Conservation (phyloP, 768 basidiomycete genomes). For the Kwoniella dejecticola region DNA sequence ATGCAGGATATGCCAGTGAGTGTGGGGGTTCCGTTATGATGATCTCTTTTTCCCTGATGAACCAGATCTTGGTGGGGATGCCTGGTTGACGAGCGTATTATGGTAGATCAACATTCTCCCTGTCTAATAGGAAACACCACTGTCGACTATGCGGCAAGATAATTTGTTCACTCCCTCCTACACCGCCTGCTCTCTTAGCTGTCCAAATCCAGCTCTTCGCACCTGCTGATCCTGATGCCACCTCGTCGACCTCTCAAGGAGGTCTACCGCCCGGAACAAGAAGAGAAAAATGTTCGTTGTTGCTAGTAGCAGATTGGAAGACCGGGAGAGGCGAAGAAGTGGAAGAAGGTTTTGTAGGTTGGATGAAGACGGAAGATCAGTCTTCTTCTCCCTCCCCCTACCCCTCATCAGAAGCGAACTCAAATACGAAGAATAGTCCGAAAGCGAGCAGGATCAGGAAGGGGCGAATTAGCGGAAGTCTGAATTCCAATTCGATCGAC, state of each 20-base stretch:
- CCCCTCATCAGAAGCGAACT: neutral
- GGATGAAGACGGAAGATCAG: conserved; percentile 50
- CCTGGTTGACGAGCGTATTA: conserved; percentile 1
- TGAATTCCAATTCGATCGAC: conserved; percentile 67
- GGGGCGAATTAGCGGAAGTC: no score
- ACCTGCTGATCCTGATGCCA: conserved; percentile 25
- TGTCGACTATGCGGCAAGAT: conserved; percentile 91
- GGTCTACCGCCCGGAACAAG: conserved; percentile 49
- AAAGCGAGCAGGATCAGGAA: no score
- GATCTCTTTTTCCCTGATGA: no score
- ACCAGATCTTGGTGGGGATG: no score
- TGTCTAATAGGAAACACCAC: conserved; percentile 94
- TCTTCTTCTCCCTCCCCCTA: no score
- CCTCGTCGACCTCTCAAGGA: conserved; percentile 14
- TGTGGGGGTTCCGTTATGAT: conserved; percentile 15
- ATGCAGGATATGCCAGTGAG: conserved; percentile 82
- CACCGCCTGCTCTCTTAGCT: conserved; percentile 56
- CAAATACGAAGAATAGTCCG: no score
- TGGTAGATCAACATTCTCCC: conserved; percentile 68
- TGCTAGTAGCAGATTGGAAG: conserved; percentile 71
- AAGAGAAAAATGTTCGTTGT: conserved; percentile 47
- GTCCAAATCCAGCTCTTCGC: conserved; percentile 59
- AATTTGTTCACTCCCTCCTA: conserved; percentile 83
- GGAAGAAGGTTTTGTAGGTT: conserved; percentile 56
- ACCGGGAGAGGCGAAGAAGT: conserved; percentile 81